These are phyloP conservation scores for Tetradesmus obliquus DNA, from an alignment of 139 green algal species.

Conservation along the genomic window DNA sequence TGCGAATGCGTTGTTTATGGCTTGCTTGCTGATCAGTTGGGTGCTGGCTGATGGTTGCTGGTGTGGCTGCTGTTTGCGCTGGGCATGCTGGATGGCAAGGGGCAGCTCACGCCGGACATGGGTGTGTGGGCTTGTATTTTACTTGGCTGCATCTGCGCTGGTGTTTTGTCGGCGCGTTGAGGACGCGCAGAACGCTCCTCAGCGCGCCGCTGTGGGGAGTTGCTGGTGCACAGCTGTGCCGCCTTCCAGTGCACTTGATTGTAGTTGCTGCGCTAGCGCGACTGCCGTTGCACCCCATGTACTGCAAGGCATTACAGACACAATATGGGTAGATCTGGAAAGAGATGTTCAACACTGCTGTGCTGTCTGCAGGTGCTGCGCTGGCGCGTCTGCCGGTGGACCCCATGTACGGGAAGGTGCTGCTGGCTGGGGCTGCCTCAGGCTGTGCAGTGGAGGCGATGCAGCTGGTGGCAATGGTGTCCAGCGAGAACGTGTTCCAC, in stretches of 20 bases:
- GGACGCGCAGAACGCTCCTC: no score
- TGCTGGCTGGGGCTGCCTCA: conserved; percentile 64
- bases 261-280: not conserved
- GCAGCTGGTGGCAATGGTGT: conserved; percentile 86
- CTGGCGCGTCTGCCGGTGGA: conserved; percentile 86
- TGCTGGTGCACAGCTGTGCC: not conserved
- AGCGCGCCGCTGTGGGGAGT: no score
- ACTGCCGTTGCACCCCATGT: not conserved
- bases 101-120: no score
- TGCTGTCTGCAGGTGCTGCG: conserved; percentile 8
- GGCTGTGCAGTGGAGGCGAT: conserved; percentile 79
- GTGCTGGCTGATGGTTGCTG: not conserved
- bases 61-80: not conserved
- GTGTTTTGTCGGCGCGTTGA: no score
- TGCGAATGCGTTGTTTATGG: no score
- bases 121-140: no score
- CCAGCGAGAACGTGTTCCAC: conserved; percentile 75
- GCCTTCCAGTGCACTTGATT: not conserved
- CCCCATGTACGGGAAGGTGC: conserved; percentile 78
- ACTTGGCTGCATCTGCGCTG: no score
- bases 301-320: not conserved
- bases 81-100: not conserved
- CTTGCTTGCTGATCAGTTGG: no score
- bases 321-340: no score
- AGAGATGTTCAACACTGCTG: not conserved